Base-by-base conservation (phyloP, 2,329 filamentous ascomycete species). In the Pseudopithomyces chartarum region DNA sequence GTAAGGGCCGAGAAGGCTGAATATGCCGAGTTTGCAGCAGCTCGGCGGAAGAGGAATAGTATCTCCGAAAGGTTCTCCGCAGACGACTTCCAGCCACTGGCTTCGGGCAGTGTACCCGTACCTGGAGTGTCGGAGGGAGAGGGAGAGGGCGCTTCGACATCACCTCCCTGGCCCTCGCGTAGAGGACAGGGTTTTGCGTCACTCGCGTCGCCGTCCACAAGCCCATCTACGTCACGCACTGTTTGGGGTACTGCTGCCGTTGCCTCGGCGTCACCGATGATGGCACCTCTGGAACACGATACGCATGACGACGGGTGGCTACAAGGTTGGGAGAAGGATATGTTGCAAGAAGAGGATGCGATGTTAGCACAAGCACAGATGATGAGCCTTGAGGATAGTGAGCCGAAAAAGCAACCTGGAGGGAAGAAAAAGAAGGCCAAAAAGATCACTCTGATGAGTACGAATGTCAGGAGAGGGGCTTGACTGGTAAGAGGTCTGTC, bases 241-340 rank as follows among this genome's bases (percentile, higher is more conserved):
- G 91, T 98, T 0, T 98, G 94, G 94, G 94, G 94, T n/a, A 98
- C 94, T 0, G 82, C 85, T 3, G 86, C 84, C 0, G 79, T 96
- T 2, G 70, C 80, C 23, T 59, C 86, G 0, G 78, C 78, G 0
- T 87, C 86, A 3, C 86, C 87, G 1, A 82, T 84, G 11, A 67
- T 86, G 26, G 76, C 76, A 26, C 75, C 76, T 3, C 75, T 78
- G 38, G 66, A 76, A 53, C 67, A 75, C 6, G 71, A 71, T 57
- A 60, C 65, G 8, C 78, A 75, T 2, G 86, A 92, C 59, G 93
- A 97, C 71, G 94, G 93, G 0, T 97, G 93, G 93, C 79, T 94
- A 15, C 88, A 90, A 65, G 91, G 88, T 1, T 91, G 88, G 88
- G 91, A 96, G 67, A 87, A 89, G 55, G 86, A 97, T 55, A 73